Evolutionary conservation across 2,329 filamentous ascomycete species (phyloP), one percentile per base, ranked within the genome.

Genomic region (Sclerotinia subarctica): DNA sequence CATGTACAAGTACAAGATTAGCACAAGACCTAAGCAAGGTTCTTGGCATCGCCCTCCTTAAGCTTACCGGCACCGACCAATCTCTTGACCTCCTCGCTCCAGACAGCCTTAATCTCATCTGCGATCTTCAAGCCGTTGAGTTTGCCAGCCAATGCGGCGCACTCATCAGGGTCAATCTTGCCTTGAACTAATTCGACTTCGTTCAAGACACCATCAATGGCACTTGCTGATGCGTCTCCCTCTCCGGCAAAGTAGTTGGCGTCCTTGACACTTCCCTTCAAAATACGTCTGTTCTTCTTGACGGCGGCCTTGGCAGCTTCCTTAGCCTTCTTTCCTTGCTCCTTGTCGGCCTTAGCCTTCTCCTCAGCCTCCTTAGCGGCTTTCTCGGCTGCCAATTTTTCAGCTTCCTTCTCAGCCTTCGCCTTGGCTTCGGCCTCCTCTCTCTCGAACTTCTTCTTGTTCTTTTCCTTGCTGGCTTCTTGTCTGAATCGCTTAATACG

Each of bases 221-320:
- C 87, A 15, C 87, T 82, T 19, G 92, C 84, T n/a, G 90, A 86
- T 35, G 89, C 82, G 69, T 94, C 90, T 66, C 89, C 90, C 56
- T 85, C 82, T 26, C 83, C 83, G 68, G 84, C 85, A 80, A 99
- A 97, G 88, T 99, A 99, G 85, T 97, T 97, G 76, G 92, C 94
- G 74, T 99, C 95, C 86, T 99, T 99, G 81, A 94, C 91, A 73
- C 92, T 93, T 71, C 88, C 89, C 81, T 96, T 93, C 75, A 99
- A 89, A 59, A 98, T 91, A 84, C 95, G 93, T 88, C 97, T 97
- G 88, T 99, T 99, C 91, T 99, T 99, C 91, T 99, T 99, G 76
- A 95, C 91, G 19, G 95, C 95, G 78, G 93, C 97, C 89, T 99
- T 99, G 69, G 95, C 95, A 2, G 94, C 94, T 82, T 99, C 95